phyloP scores from a whole-genome alignment of 345 rosid species.

The Populus deltoides region DNA sequence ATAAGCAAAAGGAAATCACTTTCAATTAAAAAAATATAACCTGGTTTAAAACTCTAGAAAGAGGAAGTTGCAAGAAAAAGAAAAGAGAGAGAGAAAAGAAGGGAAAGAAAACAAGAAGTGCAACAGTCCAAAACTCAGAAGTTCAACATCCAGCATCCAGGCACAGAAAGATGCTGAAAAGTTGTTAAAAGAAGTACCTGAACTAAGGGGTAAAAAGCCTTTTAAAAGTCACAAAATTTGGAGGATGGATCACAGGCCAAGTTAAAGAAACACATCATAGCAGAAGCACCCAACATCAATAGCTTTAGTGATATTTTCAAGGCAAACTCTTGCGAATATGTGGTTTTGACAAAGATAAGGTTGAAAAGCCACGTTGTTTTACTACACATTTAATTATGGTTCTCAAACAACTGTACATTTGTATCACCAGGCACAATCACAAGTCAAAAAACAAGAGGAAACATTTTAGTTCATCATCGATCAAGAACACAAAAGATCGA shows the following conservation, averaged over 20 bases:
- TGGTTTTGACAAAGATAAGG: background rate
- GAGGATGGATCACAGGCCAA: conserved; percentile 17
- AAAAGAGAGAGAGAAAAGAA: conserved; percentile 2
- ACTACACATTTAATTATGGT: background rate
- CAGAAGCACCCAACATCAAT: conserved; percentile 12
- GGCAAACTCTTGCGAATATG: background rate
- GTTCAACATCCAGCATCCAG: conserved; percentile 51
- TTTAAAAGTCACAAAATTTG: conserved; percentile 28
- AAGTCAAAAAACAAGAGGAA: background rate
- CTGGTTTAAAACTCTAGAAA: background rate
- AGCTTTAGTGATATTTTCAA: conserved; percentile 15
- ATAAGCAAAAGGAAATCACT: conserved; percentile 3
- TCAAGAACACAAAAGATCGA: background rate
- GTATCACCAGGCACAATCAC: background rate
- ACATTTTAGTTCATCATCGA: background rate
- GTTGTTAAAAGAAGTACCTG: conserved; percentile 30
- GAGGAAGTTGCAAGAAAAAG: background rate
- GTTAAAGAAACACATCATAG: conserved; percentile 12
- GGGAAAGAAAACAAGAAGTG: conserved; percentile 20
- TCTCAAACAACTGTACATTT: background rate
- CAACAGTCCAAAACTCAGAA: conserved; percentile 48
- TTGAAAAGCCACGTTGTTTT: background rate
- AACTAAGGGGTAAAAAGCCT: conserved; percentile 9
- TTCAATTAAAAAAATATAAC: background rate
- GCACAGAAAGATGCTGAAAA: conserved; percentile 46